Percentiles rank a stretch among this genome's conserved stretches.
phyloP scores from a whole-genome alignment of 768 basidiomycete species.

The Paxillus rubicundulus region DNA sequence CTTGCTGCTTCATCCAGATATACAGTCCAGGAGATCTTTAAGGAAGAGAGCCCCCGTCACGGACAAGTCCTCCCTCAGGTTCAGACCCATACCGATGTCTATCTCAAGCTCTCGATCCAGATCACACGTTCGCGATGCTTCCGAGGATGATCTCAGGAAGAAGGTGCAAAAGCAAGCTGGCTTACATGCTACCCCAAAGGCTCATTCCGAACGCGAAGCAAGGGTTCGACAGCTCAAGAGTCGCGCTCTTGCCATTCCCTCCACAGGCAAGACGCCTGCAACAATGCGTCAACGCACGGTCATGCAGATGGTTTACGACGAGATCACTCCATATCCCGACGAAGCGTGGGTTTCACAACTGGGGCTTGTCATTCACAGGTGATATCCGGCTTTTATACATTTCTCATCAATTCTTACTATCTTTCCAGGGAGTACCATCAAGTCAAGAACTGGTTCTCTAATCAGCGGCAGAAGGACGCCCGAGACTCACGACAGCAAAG shows the following conservation, averaged over 20 bases:
- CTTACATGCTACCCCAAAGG: slow-evolving; percentile 18
- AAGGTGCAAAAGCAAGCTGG: slow-evolving; percentile 22
- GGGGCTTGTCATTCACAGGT: slow-evolving; percentile 57
- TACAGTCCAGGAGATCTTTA: slow-evolving; percentile 26
- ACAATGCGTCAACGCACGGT: slow-evolving; percentile 54
- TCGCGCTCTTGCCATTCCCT: slow-evolving; percentile 32
- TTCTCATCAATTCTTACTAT: slow-evolving; percentile 6
- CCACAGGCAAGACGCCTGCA: slow-evolving; percentile 46
- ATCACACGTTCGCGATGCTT: slow-evolving; percentile 18
- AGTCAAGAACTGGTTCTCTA: slow-evolving; percentile 68
- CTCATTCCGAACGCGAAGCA: slow-evolving; percentile 29
- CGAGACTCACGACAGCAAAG: slow-evolving; percentile 34
- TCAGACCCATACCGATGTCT: slow-evolving; percentile 22
- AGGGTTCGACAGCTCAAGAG: slow-evolving; percentile 31
- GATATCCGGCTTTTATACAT: slow-evolving; percentile 10
- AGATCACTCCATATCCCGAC: slow-evolving; percentile 63
- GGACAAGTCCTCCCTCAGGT: slow-evolving; percentile 26
- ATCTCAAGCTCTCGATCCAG: slow-evolving; percentile 25
- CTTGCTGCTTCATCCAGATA: slow-evolving; percentile 20
- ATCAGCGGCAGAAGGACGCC: slow-evolving; percentile 53
- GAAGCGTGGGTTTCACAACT: slow-evolving; percentile 61
- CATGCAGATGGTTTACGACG: slow-evolving; percentile 61
- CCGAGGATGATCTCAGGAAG: slow-evolving; percentile 30
- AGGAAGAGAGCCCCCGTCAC: slow-evolving; percentile 18
- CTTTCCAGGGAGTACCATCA: slow-evolving; percentile 51